Evolutionary conservation across 768 basidiomycete genomes (phyloP), one percentile per base, ranked within the genome.

Genomic region (Russula foetens): DNA sequence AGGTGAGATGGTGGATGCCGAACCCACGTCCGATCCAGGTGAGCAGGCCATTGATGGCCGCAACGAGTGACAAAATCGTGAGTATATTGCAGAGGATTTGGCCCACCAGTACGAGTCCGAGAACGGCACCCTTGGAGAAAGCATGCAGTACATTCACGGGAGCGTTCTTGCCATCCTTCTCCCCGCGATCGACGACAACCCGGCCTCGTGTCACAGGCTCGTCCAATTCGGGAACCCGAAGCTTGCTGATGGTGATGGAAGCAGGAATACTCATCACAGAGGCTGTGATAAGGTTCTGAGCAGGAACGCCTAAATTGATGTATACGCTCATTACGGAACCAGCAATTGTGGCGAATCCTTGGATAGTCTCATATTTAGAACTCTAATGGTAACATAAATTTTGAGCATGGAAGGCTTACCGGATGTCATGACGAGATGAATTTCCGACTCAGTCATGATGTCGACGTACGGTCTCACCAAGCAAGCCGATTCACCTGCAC

Each of bases 201-300:
- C 76, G 82, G 12, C 92, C 92, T 38, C 88, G 86, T 29, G 92
- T 94, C 46, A 92, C 81, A 29, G 92, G 92, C 65, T 89, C 89
- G 23, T 93, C 92, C 28, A 78, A 71, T 74, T 96, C 93, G 0
- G 93, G 93, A 33, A 85, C 65, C 48, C 92, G 89, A 67, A 95
- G 77, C 74, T 96, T 96, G 70, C 86, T 88, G 68, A 96, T 93
- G 2, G 92, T 82, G 70, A 96, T 93, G 14, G 92, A 93, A 0
- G 93, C 94, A n/a, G 94, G 94, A 62, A 96, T 96, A 71, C 86
- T 89, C 93, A 96, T 96, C 60, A 95, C 86, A 8, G 90, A 92
- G 6, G 93, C 87, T 2, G 92, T 94, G 67, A 93, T 77, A 26
- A 92, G 77, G 69, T 89, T 93, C 71, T 86, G 80, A 6, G 89